These are phyloP conservation scores for Grigorovia yakushimaensis DNA, from an alignment of 805 yeast species.

Conservation along the genomic window DNA sequence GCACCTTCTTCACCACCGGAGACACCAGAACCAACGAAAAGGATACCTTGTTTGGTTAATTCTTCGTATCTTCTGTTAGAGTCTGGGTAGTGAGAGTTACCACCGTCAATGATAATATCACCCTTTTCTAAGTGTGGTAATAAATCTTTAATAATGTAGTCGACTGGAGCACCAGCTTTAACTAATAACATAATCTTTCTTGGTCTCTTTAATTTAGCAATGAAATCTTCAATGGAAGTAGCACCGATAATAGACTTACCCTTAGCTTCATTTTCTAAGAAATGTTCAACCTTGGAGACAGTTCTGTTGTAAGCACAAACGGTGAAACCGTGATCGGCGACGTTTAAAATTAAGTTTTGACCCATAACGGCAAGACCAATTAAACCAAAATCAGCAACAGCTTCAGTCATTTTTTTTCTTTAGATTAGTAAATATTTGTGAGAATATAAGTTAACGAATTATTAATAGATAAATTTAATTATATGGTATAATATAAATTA, in stretches of 20 bases:
- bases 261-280: slow-evolving; percentile 90
- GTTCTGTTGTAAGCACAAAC: slow-evolving; percentile 99
- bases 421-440: not conserved
- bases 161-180: slow-evolving; percentile 96
- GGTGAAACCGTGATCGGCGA: slow-evolving; percentile 97
- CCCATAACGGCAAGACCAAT: slow-evolving; percentile 99
- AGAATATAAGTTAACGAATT: no score
- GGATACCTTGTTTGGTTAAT: slow-evolving; percentile 75
- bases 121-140: slow-evolving; percentile 89
- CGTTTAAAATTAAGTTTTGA: slow-evolving; percentile 92
- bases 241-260: slow-evolving; percentile 96
- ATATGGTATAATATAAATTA: no score
- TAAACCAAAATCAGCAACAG: slow-evolving; percentile 94
- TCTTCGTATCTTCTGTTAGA: slow-evolving; percentile 93
- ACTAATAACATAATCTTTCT: slow-evolving; percentile 90
- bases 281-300: slow-evolving; percentile 87
- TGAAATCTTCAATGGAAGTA: slow-evolving; percentile 79
- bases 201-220: slow-evolving; percentile 87
- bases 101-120: slow-evolving; percentile 98
- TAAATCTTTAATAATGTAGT: slow-evolving; percentile 77
- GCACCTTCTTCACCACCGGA: slow-evolving; percentile 99
- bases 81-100: slow-evolving; percentile 99
- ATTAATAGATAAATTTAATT: no score
- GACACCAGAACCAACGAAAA: slow-evolving; percentile 97
- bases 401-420: slow-evolving; percentile 35